Evolutionary conservation across 2,329 filamentous ascomycete species (phyloP).

Genomic region (Rachicladosporium sp.): DNA sequence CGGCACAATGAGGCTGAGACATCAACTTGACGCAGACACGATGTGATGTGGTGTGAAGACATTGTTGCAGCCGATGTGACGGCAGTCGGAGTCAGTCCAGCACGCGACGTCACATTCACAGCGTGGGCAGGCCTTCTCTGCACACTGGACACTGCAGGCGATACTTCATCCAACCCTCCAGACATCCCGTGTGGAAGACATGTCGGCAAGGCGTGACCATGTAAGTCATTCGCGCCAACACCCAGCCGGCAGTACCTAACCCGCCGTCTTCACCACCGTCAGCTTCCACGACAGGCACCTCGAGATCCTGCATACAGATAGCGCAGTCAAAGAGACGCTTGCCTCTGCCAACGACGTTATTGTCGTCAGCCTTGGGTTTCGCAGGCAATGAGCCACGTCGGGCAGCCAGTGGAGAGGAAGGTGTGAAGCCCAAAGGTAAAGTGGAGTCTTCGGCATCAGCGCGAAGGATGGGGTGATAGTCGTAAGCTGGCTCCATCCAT

Average conservation of each 20-base stretch:
- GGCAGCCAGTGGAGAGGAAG: slow-evolving; percentile 15
- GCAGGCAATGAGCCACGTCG: slow-evolving; percentile 16
- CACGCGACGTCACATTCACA: slow-evolving; percentile 37
- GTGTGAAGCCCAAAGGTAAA: slow-evolving; percentile 55
- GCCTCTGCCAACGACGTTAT: slow-evolving; percentile 21
- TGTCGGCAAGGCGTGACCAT: slow-evolving; percentile 97
- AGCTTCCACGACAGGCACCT: slow-evolving; percentile 66
- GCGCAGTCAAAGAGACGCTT: slow-evolving; percentile 71
- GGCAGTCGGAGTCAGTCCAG: too few relatives aligned
- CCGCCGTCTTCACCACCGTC: slow-evolving; percentile 29
- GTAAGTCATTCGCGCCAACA: slow-evolving; percentile 70
- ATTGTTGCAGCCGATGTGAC: too few relatives aligned
- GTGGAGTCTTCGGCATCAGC: slow-evolving; percentile 69
- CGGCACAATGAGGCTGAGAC: too few relatives aligned
- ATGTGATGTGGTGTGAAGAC: too few relatives aligned
- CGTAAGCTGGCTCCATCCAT: slow-evolving; percentile 64
- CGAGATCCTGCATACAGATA: slow-evolving; percentile 84
- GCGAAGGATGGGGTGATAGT: slow-evolving; percentile 83
- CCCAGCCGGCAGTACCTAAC: slow-evolving; percentile 35
- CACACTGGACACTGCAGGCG: slow-evolving; percentile 91
- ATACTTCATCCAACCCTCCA: slow-evolving; percentile 95
- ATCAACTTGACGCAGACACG: too few relatives aligned
- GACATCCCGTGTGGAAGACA: slow-evolving; percentile 82
- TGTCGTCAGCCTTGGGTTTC: slow-evolving; percentile 9
- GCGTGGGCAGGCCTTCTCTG: slow-evolving; percentile 72